phyloP scores from a whole-genome alignment of 164 flowering plant genomes.

The Magnolia changhungtana region DNA sequence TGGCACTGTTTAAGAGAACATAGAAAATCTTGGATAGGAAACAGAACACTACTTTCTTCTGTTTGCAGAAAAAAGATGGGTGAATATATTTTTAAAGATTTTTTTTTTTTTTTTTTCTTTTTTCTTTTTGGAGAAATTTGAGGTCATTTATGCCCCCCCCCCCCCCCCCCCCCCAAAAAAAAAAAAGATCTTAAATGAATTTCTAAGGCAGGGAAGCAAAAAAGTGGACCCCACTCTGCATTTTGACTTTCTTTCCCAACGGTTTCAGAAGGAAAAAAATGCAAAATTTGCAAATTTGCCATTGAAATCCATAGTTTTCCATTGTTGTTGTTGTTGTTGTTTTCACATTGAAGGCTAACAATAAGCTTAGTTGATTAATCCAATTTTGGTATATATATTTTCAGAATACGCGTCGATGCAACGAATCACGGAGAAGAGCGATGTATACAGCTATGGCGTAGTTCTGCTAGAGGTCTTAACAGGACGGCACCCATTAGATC shows the following conservation, averaged over 20 bases:
- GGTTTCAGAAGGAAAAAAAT: too few species aligned
- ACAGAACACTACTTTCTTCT: not conserved
- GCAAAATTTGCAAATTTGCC: too few species aligned
- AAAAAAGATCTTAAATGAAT: too few species aligned
- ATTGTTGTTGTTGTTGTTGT: not conserved
- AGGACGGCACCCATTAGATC: slow-evolving; percentile 89
- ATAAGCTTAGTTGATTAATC: too few species aligned
- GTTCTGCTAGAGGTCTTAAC: slow-evolving; percentile 83
- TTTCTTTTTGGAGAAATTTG: not conserved
- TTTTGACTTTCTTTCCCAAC: too few species aligned
- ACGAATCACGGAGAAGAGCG: slow-evolving; percentile 80
- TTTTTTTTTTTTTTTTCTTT: not conserved
- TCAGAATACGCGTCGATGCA: slow-evolving; percentile 82
- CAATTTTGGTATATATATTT: not conserved
- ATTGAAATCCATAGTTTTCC: not conserved
- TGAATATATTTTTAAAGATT: not conserved
- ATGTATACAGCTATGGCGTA: slow-evolving; percentile 90
- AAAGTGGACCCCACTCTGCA: too few species aligned
- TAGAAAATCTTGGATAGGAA: not conserved
- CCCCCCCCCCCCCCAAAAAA: too few species aligned
- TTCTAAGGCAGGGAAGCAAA: too few species aligned
- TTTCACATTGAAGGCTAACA: too few species aligned
- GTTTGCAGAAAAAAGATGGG: not conserved
- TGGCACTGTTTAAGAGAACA: not conserved
- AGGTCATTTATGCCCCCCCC: not conserved